phyloP scores from a whole-genome alignment of 2,329 filamentous ascomycete genomes.

The Fusarium dlaminii region DNA sequence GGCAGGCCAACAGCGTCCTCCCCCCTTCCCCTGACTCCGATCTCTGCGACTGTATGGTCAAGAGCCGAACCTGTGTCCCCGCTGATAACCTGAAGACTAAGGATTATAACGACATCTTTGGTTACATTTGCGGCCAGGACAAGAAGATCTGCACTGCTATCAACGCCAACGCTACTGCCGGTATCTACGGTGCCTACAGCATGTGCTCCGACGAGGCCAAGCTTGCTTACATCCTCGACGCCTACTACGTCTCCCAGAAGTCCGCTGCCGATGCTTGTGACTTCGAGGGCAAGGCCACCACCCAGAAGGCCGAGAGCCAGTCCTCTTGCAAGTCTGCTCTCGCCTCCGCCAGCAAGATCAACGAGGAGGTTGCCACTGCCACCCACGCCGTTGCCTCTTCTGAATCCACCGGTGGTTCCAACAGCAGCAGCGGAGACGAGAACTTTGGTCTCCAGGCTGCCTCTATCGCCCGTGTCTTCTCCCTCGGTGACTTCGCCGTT shows the following conservation, averaged over 20 bases:
- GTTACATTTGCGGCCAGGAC: conserved; percentile 72
- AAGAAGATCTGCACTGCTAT: conserved; percentile 73
- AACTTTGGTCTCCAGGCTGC: conserved; percentile 52
- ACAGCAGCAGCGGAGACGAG: conserved; percentile 28
- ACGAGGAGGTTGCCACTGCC: conserved; percentile 58
- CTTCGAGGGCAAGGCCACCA: conserved; percentile 73
- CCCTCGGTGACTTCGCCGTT: conserved; percentile 58
- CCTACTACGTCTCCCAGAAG: conserved; percentile 73
- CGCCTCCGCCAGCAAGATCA: conserved; percentile 68
- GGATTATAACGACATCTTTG: conserved; percentile 75
- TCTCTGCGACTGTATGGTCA: conserved; percentile 88
- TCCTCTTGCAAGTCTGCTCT: conserved; percentile 68
- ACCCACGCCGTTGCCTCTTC: conserved; percentile 49
- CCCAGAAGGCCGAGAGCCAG: conserved; percentile 59
- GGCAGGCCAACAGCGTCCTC: conserved; percentile 73
- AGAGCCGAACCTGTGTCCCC: conserved; percentile 76
- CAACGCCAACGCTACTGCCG: conserved; percentile 70
- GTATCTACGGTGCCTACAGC: conserved; percentile 79
- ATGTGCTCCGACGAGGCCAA: conserved; percentile 78
- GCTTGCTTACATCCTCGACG: conserved; percentile 77
- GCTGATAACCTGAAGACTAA: conserved; percentile 64
- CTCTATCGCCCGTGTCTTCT: conserved; percentile 52
- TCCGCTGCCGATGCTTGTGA: conserved; percentile 67
- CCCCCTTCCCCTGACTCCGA: conserved; percentile 82
- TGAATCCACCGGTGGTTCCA: conserved; percentile 40